These are phyloP conservation scores for Ceratorhiza oryzae-sativae DNA, from an alignment of 1,284 basidiomycete species.

Conservation along the genomic window DNA sequence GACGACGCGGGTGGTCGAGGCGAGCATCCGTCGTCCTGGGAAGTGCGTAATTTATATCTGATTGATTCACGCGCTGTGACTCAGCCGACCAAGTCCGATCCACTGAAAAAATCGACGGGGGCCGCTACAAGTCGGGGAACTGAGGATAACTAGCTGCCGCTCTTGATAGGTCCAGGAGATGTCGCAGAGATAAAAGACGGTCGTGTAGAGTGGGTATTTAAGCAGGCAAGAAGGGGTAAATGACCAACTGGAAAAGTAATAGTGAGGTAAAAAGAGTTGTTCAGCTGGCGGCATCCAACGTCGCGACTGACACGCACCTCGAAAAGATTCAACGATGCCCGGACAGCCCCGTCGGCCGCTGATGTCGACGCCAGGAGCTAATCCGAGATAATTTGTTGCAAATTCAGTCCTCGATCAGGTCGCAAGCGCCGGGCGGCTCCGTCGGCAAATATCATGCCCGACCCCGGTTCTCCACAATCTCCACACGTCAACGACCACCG, in stretches of 20 bases:
- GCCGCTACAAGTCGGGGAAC: neutral
- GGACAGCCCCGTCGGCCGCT: conserved; percentile 1
- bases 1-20: conserved; percentile 18
- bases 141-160: neutral
- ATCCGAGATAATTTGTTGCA: conserved; percentile 12
- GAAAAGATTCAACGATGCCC: neutral
- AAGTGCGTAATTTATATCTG: no score
- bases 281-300: neutral
- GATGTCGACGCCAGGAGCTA: neutral
- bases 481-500: neutral
- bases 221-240: neutral
- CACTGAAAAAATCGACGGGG: neutral
- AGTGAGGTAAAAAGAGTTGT: neutral
- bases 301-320: neutral
- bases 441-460: neutral
- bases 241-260: neutral
- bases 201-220: neutral
- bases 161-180: neutral
- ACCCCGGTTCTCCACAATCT: conserved; percentile 1
- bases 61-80: conserved; percentile 71
- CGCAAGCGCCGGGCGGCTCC: neutral
- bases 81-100: conserved; percentile 32
- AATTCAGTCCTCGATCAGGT: neutral
- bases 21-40: conserved; percentile 5
- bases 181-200: no score